phyloP scores from a whole-genome alignment of 169 alveolate genomes.

The Plasmodium coatneyi region DNA sequence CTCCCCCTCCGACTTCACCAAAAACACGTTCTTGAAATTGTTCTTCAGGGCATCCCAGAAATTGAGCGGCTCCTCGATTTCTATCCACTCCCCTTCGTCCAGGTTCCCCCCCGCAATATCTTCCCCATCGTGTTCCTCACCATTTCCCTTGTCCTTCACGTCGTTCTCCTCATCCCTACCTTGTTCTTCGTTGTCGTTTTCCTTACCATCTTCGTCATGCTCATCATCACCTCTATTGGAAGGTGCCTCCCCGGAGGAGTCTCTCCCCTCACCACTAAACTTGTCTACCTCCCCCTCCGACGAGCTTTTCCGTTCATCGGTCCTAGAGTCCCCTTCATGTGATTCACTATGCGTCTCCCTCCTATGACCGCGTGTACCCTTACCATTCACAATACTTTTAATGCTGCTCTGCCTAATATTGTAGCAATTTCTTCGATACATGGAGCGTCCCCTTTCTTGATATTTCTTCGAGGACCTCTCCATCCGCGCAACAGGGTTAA shows the following conservation, averaged over 20 bases:
- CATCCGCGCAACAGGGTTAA: not conserved
- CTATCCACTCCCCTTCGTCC: constrained; percentile 39
- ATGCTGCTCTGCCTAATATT: not conserved
- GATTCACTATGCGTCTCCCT: not conserved
- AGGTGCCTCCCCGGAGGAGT: not conserved
- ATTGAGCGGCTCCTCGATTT: constrained; percentile 24
- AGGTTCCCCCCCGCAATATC: not conserved
- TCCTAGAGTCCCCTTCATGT: not conserved
- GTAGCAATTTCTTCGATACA: constrained; percentile 16
- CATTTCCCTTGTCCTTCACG: not conserved
- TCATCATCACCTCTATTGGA: not conserved
- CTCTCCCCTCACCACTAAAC: not conserved
- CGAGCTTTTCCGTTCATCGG: not conserved
- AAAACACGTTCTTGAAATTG: constrained; percentile 68
- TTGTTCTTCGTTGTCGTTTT: not conserved
- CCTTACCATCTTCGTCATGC: not conserved
- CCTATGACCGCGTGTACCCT: not conserved
- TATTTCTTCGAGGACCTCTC: constrained; percentile 1
- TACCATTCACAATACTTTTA: not conserved
- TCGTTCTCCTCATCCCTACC: not conserved
- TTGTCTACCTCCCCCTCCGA: not conserved
- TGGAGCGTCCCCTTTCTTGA: constrained; percentile 4
- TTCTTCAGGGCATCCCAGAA: constrained; percentile 70
- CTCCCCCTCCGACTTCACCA: constrained; percentile 16
- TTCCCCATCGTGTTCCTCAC: not conserved